Conservation (phyloP, 2,329 filamentous ascomycete genomes). For the Arthrinium phaeospermum region DNA sequence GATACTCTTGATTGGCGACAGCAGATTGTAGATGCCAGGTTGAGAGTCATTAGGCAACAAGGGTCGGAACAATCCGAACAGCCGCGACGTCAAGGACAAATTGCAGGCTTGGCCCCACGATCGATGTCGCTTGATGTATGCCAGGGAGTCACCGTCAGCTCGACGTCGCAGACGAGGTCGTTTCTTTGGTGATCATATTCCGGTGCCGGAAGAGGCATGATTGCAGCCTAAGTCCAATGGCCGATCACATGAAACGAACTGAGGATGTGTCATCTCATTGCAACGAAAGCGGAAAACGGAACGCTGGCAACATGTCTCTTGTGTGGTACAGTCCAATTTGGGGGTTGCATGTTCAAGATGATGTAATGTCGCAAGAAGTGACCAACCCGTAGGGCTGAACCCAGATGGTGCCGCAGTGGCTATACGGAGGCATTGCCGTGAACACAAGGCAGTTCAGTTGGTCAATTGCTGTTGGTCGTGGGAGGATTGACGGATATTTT, state of each 20-base stretch:
- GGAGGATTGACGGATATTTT: neutral
- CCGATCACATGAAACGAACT: neutral
- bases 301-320: neutral
- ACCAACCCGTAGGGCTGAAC: neutral
- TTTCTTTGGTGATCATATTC: neutral
- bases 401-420: neutral
- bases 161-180: neutral
- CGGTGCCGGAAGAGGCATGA: neutral
- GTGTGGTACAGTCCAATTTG: neutral
- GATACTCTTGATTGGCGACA: neutral
- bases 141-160: neutral
- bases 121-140: neutral
- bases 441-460: neutral
- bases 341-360: neutral
- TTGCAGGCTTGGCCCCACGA: neutral
- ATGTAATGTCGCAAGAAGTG: neutral
- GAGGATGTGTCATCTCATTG: neutral
- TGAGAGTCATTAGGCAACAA: neutral
- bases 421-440: conserved; percentile 9
- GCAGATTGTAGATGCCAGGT: neutral
- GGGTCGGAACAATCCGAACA: neutral
- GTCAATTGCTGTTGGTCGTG: neutral
- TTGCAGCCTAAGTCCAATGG: neutral
- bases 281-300: neutral
- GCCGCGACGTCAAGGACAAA: neutral